A percentile compares a stretch with the other conserved stretches of the same genome.
Evolutionary conservation across 345 rosid genomes (phyloP).

Genomic region (Triadica sebifera): DNA sequence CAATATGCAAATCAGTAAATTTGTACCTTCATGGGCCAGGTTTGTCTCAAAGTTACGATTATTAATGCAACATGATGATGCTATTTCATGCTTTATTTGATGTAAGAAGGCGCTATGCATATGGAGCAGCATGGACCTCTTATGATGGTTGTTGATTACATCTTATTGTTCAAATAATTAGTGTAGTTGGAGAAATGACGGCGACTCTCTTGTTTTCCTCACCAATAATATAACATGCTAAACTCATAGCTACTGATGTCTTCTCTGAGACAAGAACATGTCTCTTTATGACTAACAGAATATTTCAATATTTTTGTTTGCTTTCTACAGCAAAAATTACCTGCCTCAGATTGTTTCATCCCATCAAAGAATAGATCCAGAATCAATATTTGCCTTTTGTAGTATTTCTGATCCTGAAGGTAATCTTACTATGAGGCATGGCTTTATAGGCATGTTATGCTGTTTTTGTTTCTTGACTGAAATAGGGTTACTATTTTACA

Average conservation of each 20-base stretch:
- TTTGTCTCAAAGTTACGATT: slow-evolving; percentile 20
- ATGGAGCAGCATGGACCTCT: neutral
- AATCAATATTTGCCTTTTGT: slow-evolving; percentile 50
- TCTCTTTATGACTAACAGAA: neutral
- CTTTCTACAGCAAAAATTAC: slow-evolving; percentile 50
- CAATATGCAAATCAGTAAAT: slow-evolving; percentile 43
- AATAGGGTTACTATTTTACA: slow-evolving; percentile 11
- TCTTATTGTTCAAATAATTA: neutral
- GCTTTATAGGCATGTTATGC: neutral
- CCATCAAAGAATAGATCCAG: slow-evolving; percentile 52
- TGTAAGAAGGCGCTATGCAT: neutral
- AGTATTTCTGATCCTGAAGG: slow-evolving; percentile 53
- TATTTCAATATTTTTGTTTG: neutral
- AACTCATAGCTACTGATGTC: neutral
- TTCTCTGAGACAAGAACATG: neutral
- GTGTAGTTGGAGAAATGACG: slow-evolving; percentile 6
- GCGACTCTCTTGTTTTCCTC: neutral
- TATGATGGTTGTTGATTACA: neutral
- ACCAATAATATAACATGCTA: neutral
- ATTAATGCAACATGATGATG: neutral
- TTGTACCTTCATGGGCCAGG: slow-evolving; percentile 92
- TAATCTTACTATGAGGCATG: slow-evolving; percentile 19
- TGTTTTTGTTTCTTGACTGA: slow-evolving; percentile 14
- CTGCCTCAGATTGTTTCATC: slow-evolving; percentile 39
- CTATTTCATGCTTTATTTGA: neutral